phyloP scores from a whole-genome alignment of 352 stramenopile species.

The Globisporangium nunn region DNA sequence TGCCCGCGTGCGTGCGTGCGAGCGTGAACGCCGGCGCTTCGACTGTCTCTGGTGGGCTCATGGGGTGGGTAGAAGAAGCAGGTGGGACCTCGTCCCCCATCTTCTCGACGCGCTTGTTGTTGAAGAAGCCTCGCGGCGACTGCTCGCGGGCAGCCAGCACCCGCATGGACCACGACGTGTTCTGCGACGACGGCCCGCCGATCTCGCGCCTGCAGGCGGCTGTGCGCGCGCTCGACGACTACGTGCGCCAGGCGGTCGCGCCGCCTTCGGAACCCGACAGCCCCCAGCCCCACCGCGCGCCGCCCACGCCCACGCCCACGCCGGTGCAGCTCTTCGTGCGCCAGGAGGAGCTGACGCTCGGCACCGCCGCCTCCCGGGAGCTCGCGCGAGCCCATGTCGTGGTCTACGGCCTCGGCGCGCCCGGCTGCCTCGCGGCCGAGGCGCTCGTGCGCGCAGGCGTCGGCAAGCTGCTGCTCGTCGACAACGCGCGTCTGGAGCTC shows the following conservation, averaged over 20 bases:
- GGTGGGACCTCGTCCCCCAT: no score
- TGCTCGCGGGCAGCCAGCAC: background rate
- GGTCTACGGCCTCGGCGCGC: conserved; percentile 24
- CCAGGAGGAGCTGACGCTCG: conserved; percentile 17
- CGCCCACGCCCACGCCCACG: conserved; percentile 2
- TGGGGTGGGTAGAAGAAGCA: no score
- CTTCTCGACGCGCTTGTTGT: no score
- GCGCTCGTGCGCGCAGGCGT: conserved; percentile 25
- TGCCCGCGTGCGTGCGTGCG: background rate
- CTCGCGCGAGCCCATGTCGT: conserved; percentile 19
- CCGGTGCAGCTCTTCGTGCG: conserved; percentile 22
- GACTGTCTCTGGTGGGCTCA: background rate
- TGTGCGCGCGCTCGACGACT: conserved; percentile 26
- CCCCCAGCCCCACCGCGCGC: conserved; percentile 1
- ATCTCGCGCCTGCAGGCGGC: conserved; percentile 34
- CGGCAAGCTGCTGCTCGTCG: conserved; percentile 28
- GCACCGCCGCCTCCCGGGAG: conserved; percentile 17
- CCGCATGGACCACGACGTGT: conserved; percentile 28
- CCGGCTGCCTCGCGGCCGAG: conserved; percentile 22
- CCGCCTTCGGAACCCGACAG: background rate
- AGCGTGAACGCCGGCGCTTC: background rate
- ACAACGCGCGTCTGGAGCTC: conserved; percentile 21
- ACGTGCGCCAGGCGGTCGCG: conserved; percentile 21
- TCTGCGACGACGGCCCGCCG: conserved; percentile 34
- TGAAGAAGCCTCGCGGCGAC: background rate